Conservation (phyloP, 768 basidiomycete genomes). For the Polyporus arcularius region DNA sequence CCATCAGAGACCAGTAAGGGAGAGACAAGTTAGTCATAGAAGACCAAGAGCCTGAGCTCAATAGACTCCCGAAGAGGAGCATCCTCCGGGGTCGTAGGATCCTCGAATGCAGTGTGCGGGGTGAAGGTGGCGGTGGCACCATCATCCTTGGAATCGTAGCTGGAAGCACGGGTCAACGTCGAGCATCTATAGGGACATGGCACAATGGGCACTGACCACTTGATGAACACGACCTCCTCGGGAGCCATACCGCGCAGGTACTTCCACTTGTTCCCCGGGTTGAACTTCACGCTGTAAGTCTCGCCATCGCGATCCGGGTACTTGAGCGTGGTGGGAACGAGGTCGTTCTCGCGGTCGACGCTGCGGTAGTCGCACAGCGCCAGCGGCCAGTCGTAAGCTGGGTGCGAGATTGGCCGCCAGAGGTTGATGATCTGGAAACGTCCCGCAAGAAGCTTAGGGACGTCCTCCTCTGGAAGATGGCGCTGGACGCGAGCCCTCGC, state of each 20-base stretch:
- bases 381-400: conserved; percentile 51
- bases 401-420: conserved; percentile 52
- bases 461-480: conserved; percentile 45
- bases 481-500: conserved; percentile 43
- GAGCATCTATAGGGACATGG: neutral
- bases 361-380: conserved; percentile 49
- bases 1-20: neutral
- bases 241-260: conserved; percentile 45
- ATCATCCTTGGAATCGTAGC: conserved; percentile 37
- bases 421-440: conserved; percentile 58
- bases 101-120: conserved; percentile 64
- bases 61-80: conserved; percentile 57
- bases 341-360: conserved; percentile 39
- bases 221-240: conserved; percentile 49
- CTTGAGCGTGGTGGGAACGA: conserved; percentile 38
- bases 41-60: conserved; percentile 64
- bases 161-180: conserved; percentile 8
- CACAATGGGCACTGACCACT: conserved; percentile 38
- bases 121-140: conserved; percentile 55
- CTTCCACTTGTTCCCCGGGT: conserved; percentile 45
- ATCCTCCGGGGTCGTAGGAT: conserved; percentile 51
- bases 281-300: conserved; percentile 41
- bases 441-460: conserved; percentile 36
- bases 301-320: conserved; percentile 48
- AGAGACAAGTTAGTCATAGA: conserved; percentile 44